phyloP scores from a whole-genome alignment of 805 yeast species.

The Cyberlindnera suaveolens region DNA sequence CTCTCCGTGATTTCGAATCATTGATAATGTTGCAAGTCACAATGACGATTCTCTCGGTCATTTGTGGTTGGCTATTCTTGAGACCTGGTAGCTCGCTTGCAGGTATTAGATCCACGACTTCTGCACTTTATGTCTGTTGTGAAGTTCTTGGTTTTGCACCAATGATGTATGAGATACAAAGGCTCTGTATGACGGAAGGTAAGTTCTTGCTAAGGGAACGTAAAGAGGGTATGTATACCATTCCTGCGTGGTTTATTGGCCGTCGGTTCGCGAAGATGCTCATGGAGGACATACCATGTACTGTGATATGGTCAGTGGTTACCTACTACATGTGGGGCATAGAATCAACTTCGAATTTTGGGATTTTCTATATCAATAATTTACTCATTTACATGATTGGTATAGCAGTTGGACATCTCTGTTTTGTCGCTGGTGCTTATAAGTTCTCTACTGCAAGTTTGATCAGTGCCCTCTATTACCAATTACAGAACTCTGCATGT shows the following conservation, averaged over 20 bases:
- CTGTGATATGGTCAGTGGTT: conserved; percentile 51
- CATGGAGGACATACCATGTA: conserved; percentile 62
- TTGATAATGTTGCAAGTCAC: conserved; percentile 36
- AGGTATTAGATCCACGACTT: conserved; percentile 58
- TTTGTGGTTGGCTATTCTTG: conserved; percentile 75
- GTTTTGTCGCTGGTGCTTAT: conserved; percentile 16
- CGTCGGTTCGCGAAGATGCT: conserved; percentile 59
- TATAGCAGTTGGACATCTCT: conserved; percentile 45
- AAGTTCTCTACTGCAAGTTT: conserved; percentile 17
- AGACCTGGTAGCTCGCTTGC: conserved; percentile 52
- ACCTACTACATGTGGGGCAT: conserved; percentile 79
- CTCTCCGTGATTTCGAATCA: conserved; percentile 47
- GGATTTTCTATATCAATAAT: conserved; percentile 53
- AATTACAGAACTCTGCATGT: conserved; percentile 65
- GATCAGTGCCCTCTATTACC: conserved; percentile 17
- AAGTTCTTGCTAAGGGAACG: conserved; percentile 43
- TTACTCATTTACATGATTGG: conserved; percentile 52
- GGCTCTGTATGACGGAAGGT: conserved; percentile 50
- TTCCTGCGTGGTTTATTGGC: conserved; percentile 19
- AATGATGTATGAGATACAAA: conserved; percentile 50
- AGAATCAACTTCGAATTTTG: conserved; percentile 44
- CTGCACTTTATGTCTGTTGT: conserved; percentile 45
- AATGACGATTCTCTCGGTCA: conserved; percentile 44
- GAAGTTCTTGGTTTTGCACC: conserved; percentile 52
- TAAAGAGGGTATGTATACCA: conserved; percentile 18